Conservation (phyloP, 805 yeast genomes). For the Debaryomyces castellii region DNA sequence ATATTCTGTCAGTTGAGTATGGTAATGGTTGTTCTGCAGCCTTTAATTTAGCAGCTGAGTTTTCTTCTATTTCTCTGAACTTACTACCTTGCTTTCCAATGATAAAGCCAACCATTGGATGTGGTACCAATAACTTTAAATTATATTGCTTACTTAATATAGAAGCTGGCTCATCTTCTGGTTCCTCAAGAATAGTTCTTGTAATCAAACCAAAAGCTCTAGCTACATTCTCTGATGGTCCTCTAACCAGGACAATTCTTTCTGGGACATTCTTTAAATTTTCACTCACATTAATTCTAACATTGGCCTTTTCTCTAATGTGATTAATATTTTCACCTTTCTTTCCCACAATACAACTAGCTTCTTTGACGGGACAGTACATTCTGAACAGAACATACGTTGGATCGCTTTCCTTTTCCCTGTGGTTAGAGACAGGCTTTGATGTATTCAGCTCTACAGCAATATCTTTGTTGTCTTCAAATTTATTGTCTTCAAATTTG, state of each 20-base stretch:
- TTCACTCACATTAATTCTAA: constrained; percentile 70
- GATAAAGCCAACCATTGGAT: constrained; percentile 74
- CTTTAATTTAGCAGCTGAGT: constrained; percentile 71
- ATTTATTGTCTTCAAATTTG: too few relatives aligned
- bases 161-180: constrained; percentile 61
- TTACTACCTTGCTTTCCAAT: constrained; percentile 76
- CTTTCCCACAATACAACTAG: constrained; percentile 73
- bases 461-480: background rate
- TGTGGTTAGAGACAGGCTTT: constrained; percentile 38
- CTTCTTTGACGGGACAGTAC: constrained; percentile 75
- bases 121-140: constrained; percentile 68
- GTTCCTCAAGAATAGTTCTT: constrained; percentile 65
- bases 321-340: constrained; percentile 73
- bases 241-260: constrained; percentile 71
- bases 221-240: constrained; percentile 75
- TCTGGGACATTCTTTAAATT: constrained; percentile 71
- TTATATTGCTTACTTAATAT: constrained; percentile 53
- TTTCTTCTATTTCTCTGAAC: constrained; percentile 78
- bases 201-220: constrained; percentile 76
- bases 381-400: constrained; percentile 68
- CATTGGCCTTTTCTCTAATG: constrained; percentile 61
- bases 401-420: constrained; percentile 50
- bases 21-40: constrained; percentile 76
- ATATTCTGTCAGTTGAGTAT: constrained; percentile 71
- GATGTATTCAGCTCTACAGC: constrained; percentile 6